Percentiles rank a stretch among this genome's conserved stretches.
Evolutionary conservation across 371 early-diverging fungal genomes (phyloP).

Genomic region (Rhizopus microsporus): DNA sequence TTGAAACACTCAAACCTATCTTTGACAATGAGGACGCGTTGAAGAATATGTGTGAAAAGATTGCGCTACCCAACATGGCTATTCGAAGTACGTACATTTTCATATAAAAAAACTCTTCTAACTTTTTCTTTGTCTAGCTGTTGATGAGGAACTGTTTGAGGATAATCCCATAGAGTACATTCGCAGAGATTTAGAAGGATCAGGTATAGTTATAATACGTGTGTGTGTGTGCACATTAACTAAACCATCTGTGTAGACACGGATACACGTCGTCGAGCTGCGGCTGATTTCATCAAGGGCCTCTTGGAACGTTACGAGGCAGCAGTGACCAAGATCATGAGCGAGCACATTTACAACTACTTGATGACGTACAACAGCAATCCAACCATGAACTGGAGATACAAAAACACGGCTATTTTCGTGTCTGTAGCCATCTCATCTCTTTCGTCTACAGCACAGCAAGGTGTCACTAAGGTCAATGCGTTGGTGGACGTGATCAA

Average conservation of each 20-base stretch:
- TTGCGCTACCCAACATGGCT: conserved; percentile 91
- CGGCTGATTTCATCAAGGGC: conserved; percentile 92
- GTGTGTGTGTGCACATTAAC: background rate
- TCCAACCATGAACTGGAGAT: conserved; percentile 84
- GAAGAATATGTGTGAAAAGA: conserved; percentile 81
- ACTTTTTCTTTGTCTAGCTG: conserved; percentile 42
- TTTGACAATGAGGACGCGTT: conserved; percentile 76
- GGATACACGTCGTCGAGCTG: conserved; percentile 91
- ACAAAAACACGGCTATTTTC: conserved; percentile 94
- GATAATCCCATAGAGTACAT: conserved; percentile 96
- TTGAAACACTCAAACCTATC: conserved; percentile 65
- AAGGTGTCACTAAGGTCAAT: conserved; percentile 83
- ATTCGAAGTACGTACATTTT: conserved; percentile 61
- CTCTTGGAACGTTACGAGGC: conserved; percentile 83
- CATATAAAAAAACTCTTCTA: conserved; percentile 1
- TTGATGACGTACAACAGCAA: conserved; percentile 75
- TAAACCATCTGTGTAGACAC: conserved; percentile 52
- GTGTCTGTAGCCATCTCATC: conserved; percentile 87
- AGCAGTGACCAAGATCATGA: conserved; percentile 82
- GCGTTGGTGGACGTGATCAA: conserved; percentile 77
- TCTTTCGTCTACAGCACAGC: conserved; percentile 60
- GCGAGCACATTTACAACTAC: conserved; percentile 72
- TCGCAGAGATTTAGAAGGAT: conserved; percentile 92
- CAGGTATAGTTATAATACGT: conserved; percentile 43
- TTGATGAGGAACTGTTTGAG: conserved; percentile 94